Base-by-base conservation (phyloP, 805 yeast species). In the Candida chilensis region DNA sequence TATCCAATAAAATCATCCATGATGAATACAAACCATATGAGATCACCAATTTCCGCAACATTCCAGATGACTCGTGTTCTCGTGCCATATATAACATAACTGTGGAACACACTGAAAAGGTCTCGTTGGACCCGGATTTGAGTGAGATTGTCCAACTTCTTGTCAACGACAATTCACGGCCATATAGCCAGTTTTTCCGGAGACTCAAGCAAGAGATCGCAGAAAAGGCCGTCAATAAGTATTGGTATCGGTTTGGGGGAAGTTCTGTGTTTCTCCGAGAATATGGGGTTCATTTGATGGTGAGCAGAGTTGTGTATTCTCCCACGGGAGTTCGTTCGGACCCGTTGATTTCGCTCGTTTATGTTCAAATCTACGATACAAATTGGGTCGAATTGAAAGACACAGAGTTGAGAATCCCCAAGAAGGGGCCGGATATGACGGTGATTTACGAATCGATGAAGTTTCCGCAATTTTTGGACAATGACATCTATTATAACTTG, bases 371-470 rank as follows among this genome's bases (percentile, higher is more conserved):
- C 3, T 41, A 18, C 30, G 24, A 33, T 24, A 33, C 32, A 11
- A 28, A 33, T 17, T 41, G 46, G 46, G 29, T 32, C n/a, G 41
- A 38, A 20, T 24, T 36, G 18, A 32, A 32, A 16, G 33, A 45
- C 29, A 36, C 45, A 4, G 42, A 45, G 24, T 35, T 52, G 26
- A 34, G 47, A 10, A 40, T 51, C 0, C 53, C 52, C 2, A 33
- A 45, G 16, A 43, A 41, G 35, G 35, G 32, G 24, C 36, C 30
- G 12, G 17, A 16, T 8, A 22, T n/a, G 8, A n/a, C 25, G 13
- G 13, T 22, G 2, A 31, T 29, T 13, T 34, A 29, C 25, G 33
- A 27, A 9, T 30, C 26, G 12, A 17, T 37, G 26, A 24, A 30
- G 17, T 40, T 30, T 17, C 46, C 44, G 3, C 3, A 17, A 9